Conservation (phyloP, 2,329 filamentous ascomycete genomes). For the Ascomycota sp. region DNA sequence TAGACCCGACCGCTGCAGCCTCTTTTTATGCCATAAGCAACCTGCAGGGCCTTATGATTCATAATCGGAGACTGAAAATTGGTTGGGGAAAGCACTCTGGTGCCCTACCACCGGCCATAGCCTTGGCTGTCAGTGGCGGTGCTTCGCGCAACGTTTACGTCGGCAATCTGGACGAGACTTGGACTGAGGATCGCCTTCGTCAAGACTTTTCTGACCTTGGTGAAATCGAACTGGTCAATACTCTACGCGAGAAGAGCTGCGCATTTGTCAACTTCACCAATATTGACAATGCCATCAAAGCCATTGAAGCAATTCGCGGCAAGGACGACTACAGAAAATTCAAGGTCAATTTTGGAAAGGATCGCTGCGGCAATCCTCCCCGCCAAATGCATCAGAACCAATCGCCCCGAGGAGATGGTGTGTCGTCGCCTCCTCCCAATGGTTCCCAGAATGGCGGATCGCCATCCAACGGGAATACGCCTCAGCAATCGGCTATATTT, state of each 20-base stretch:
- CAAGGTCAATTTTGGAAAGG: slow-evolving; percentile 99
- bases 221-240: slow-evolving; percentile 94
- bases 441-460: slow-evolving; percentile 39
- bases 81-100: slow-evolving; percentile 99
- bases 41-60: slow-evolving; percentile 94
- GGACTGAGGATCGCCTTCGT: slow-evolving; percentile 86
- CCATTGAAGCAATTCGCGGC: slow-evolving; percentile 84
- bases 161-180: slow-evolving; percentile 90
- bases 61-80: slow-evolving; percentile 93
- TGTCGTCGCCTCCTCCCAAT: slow-evolving; percentile 35
- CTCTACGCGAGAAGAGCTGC: slow-evolving; percentile 93
- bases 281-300: slow-evolving; percentile 98
- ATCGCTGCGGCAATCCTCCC: slow-evolving; percentile 89
- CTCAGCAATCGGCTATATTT: slow-evolving; percentile 47
- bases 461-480: slow-evolving; percentile 33
- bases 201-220: slow-evolving; percentile 96
- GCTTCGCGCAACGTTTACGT: slow-evolving; percentile 98
- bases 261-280: slow-evolving; percentile 99
- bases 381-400: slow-evolving; percentile 58
- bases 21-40: slow-evolving; percentile 98
- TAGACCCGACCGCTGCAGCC: slow-evolving; percentile 90
- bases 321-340: slow-evolving; percentile 95
- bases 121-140: slow-evolving; percentile 84
- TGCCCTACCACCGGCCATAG: slow-evolving; percentile 85
- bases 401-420: slow-evolving; percentile 44